Evolutionary conservation across 1,284 basidiomycete genomes (phyloP), one percentile per base, ranked within the genome.

Genomic region (Mycena citricolor): DNA sequence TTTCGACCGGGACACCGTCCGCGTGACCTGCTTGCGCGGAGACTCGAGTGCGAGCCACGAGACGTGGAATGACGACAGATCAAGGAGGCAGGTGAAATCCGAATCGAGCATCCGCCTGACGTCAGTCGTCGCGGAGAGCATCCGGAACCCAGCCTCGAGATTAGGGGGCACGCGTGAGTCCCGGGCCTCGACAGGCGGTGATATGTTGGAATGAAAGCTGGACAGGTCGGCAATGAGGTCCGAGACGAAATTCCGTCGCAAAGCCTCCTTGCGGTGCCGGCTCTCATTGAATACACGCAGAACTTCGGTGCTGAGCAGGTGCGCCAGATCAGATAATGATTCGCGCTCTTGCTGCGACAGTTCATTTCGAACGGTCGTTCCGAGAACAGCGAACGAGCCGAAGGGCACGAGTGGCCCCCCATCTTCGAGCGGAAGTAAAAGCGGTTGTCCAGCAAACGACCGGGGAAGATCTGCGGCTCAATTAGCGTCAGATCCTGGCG

Each of bases 91-190:
- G 7, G 32, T 32, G 20, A 45, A 45, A 17, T 45, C 43, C 12
- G 43, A 39, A 8, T 45, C 43, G 8, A 45, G 37, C 43, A 45
- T 39, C 21, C 30, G 36, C 10, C 43, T 31, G 7, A 45, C 37
- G 6, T 45, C 31, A 5, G 31, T 8, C 7, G 43, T 39, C 10
- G 25, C 37, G 4, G 31, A 39, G 7, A 45, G 37, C 32, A 45
- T 39, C 33, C 32, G 32, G 20, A 42, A 42, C 11, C 31, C 17
- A 2, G 30, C 23, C 10, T 45, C 37, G 6, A 32, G 43, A 11
- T 33, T 32, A 16, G 19, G 28, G 7, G 43, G 19, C 19, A 16
- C 35, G 20, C 22, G 37, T 5, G 14, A 4, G 5, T 12, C 21
- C 14, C 23, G 37, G 14, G 22, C 37, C 23, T 1, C 2, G 2